These are phyloP conservation scores for Pythium rishiriense DNA, from an alignment of 352 stramenopile species.

Conservation along the genomic window DNA sequence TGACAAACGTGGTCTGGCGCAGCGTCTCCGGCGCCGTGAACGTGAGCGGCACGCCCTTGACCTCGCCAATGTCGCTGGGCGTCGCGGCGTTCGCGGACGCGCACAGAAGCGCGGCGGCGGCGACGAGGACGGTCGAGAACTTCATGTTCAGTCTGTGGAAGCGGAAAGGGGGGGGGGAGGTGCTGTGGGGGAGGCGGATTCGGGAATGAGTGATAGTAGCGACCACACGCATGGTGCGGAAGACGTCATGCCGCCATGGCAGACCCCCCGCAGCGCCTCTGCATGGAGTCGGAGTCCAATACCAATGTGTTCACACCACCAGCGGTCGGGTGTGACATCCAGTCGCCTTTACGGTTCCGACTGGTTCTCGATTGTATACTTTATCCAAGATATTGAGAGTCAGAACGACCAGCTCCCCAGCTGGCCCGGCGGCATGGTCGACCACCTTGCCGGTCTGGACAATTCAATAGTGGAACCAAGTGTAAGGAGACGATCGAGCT, in stretches of 20 bases:
- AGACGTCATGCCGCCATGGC: background rate
- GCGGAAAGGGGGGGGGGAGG: background rate
- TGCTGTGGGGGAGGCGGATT: slow-evolving; percentile 13
- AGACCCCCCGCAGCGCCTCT: slow-evolving; percentile 5
- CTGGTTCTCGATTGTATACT: slow-evolving; percentile 1
- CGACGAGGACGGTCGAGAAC: slow-evolving; percentile 37
- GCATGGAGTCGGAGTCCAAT: slow-evolving; percentile 18
- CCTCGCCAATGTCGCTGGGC: background rate
- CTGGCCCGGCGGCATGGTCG: too few relatives aligned
- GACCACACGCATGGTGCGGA: slow-evolving; percentile 23
- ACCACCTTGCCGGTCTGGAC: background rate
- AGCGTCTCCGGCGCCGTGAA: slow-evolving; percentile 9
- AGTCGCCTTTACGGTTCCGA: slow-evolving; percentile 6
- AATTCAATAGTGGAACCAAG: slow-evolving; percentile 23
- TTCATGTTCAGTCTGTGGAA: slow-evolving; percentile 43
- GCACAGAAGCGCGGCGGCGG: slow-evolving; percentile 30
- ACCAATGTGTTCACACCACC: too few relatives aligned
- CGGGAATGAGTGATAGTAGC: slow-evolving; percentile 31
- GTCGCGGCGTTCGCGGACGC: slow-evolving; percentile 23
- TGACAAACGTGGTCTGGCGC: slow-evolving; percentile 10
- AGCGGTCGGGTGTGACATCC: background rate
- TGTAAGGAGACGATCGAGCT: too few relatives aligned
- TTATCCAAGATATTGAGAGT: slow-evolving; percentile 19
- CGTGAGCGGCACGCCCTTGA: slow-evolving; percentile 23
- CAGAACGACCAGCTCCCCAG: background rate